Base-by-base conservation (phyloP, 768 basidiomycete species). In the Podaxis pistillaris region DNA sequence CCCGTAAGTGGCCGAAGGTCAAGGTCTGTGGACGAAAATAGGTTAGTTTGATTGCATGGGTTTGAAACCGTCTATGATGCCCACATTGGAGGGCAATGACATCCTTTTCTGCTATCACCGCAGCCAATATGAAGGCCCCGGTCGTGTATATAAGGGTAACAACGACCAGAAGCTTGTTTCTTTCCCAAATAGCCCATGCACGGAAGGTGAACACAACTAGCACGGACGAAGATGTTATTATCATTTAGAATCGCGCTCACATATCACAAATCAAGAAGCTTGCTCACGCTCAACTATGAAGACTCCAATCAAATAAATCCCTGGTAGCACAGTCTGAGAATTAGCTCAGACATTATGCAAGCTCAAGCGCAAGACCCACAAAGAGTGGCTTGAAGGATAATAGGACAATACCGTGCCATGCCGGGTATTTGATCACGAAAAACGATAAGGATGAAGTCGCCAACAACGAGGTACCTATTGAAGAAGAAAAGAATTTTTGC, bases 401-500 rank as follows among this genome's bases (percentile, higher is more conserved):
- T 28, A 7, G 51, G 30, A 53, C 51, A 53, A 17, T 33, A n/a
- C 8, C 2, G 9, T 5, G 51, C 51, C 51, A 53, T 53, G 30
- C n/a, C n/a, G 8, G 51, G 30, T 12, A 33, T 9, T 60, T 56
- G 2, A 67, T 12, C 22, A 54, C 28, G 37, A 62, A 60, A 12
- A 3, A 26, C 30, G 12, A 26, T 53, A 7, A 53, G 24, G 26
- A 33, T 33, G n/a, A 53, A 53, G 49, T 74, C 72, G 19, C 71
- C 33, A 38, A 71, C 68, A 1, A 67, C 64, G 15, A 66, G 57
- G 47, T 74, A 74, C 26, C 70, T 69, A 53, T 68, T 65, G 30
- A 68, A 63, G 47, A 74, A 58, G 55, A 68, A 74, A 15, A 73
- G 58, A 55, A 63, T 54, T 54, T 72, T 73, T 13, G 69, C 64